phyloP scores from a whole-genome alignment of 2,329 filamentous ascomycete genomes.

The Sarocladiaceae sp. region DNA sequence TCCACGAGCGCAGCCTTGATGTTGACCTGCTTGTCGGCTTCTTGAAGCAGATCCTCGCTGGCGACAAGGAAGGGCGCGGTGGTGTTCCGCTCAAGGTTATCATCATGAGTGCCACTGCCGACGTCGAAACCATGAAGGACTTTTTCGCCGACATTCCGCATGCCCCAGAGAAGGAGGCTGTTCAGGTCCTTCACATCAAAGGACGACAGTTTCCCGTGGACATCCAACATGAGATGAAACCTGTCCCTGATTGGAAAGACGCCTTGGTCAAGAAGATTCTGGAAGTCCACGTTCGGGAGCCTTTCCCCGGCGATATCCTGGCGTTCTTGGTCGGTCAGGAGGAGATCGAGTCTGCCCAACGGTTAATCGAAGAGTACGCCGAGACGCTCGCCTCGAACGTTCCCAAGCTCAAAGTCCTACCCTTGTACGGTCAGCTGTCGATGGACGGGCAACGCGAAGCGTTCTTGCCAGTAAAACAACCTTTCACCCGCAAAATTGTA shows the following conservation, averaged over 20 bases:
- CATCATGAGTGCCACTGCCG: slow-evolving; percentile 95
- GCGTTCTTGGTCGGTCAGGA: slow-evolving; percentile 92
- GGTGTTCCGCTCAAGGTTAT: slow-evolving; percentile 78
- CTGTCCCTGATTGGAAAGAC: slow-evolving; percentile 77
- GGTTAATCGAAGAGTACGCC: slow-evolving; percentile 74
- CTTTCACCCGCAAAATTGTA: slow-evolving; percentile 80
- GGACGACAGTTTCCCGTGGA: slow-evolving; percentile 85
- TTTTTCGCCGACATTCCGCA: slow-evolving; percentile 56
- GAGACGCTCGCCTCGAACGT: slow-evolving; percentile 65
- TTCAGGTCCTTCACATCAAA: slow-evolving; percentile 59
- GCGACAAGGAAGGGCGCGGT: slow-evolving; percentile 57
- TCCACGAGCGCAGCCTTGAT: slow-evolving; percentile 92
- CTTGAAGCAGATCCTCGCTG: slow-evolving; percentile 66
- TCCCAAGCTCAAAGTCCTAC: slow-evolving; percentile 66
- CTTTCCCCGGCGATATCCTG: slow-evolving; percentile 87
- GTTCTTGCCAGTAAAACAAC: slow-evolving; percentile 66
- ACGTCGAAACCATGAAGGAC: slow-evolving; percentile 67
- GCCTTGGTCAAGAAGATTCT: slow-evolving; percentile 76
- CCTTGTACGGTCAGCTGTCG: slow-evolving; percentile 84
- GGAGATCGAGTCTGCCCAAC: slow-evolving; percentile 77
- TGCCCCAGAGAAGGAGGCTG: slow-evolving; percentile 15
- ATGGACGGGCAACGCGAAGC: slow-evolving; percentile 81
- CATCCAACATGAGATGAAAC: slow-evolving; percentile 64
- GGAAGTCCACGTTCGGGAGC: slow-evolving; percentile 79
- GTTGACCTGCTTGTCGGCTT: slow-evolving; percentile 90